Base-by-base conservation (phyloP, 805 yeast genomes). In the Wickerhamomyces alni region DNA sequence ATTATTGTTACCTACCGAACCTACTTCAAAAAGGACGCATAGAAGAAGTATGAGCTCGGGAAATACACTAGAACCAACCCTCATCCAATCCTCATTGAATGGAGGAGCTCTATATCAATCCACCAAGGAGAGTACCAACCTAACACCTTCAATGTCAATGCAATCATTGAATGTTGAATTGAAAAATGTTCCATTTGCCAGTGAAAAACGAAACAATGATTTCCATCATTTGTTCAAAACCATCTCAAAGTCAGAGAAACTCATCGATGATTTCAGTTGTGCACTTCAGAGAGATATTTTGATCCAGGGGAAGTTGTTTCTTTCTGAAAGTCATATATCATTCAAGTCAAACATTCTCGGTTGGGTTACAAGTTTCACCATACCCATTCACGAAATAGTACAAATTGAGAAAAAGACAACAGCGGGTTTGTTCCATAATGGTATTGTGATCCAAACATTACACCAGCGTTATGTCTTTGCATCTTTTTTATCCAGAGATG, bases 371-470 rank as follows among this genome's bases (percentile, higher is more conserved):
- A 83, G 77, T 50, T 62, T 89, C 33, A 72, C 79, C 3, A 73
- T 93, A n/a, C 80, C 87, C 1, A 72, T 81, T 47, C 79, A 74
- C 36, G 96, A 88, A 41, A 77, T 93, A 31, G 72, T 75, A 9
- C 70, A 74, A 30, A 73, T 88, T 49, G 96, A 91, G 54, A 86
- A 87, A 59, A 82, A 78, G 46, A 70, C 78, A 21, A 87, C 95
- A 0, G 96, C 89, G 4, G 95, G 93, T 1, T 66, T 91, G 11
- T 87, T 91, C 54, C 95, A 95, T 25, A 91, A 89, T 58, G 97
- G 94, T 1, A 86, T 91, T 29, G 41, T 46, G 9, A 47, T 53
- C 8, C 55, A 53, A 34, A 49, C 55, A 8, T 25, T 53, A 54
- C 58, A 75, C 69, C 61, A 74, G 71, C 78, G 75, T 45, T 85